phyloP scores from a whole-genome alignment of 345 rosid species.

The Tarenaya hassleriana region DNA sequence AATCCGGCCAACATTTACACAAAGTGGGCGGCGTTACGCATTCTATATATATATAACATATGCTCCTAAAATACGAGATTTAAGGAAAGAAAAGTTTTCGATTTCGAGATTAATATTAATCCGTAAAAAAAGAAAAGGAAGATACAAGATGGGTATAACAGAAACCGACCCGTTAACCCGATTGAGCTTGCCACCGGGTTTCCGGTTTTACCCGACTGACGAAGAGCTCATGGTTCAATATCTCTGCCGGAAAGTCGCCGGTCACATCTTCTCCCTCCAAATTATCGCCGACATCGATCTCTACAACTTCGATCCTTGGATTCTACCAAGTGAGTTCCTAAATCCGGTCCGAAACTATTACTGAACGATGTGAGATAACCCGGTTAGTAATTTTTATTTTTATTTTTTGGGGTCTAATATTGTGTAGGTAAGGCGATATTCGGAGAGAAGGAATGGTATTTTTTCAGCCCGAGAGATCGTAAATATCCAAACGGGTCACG shows the following conservation, averaged over 20 bases:
- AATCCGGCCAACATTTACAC: conserved; percentile 21
- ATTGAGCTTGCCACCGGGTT: conserved; percentile 90
- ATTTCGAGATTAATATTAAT: too few relatives aligned
- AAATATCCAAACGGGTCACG: conserved; percentile 94
- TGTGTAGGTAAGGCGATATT: conserved; percentile 71
- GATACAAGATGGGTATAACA: conserved; percentile 51
- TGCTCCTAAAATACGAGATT: conserved; percentile 10
- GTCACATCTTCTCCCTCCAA: conserved; percentile 55
- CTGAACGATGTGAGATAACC: neutral
- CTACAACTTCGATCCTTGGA: conserved; percentile 94
- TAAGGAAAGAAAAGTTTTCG: too few relatives aligned
- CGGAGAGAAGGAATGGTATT: conserved; percentile 96
- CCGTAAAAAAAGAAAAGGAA: conserved; percentile 5
- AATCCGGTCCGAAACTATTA: conserved; percentile 9
- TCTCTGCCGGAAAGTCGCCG: conserved; percentile 76
- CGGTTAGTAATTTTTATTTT: neutral
- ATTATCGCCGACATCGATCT: conserved; percentile 84
- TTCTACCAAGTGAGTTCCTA: conserved; percentile 54
- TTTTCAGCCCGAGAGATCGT: conserved; percentile 86
- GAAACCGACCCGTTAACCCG: conserved; percentile 69
- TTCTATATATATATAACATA: conserved; percentile 7
- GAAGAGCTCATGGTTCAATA: conserved; percentile 93
- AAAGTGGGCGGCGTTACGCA: conserved; percentile 20
- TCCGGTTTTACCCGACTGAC: conserved; percentile 91
- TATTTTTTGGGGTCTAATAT: conserved; percentile 3